A percentile compares a stretch with the other conserved stretches of the same genome.
phyloP scores from a whole-genome alignment of 164 flowering plant species.

The Euptelea pleiosperma region DNA sequence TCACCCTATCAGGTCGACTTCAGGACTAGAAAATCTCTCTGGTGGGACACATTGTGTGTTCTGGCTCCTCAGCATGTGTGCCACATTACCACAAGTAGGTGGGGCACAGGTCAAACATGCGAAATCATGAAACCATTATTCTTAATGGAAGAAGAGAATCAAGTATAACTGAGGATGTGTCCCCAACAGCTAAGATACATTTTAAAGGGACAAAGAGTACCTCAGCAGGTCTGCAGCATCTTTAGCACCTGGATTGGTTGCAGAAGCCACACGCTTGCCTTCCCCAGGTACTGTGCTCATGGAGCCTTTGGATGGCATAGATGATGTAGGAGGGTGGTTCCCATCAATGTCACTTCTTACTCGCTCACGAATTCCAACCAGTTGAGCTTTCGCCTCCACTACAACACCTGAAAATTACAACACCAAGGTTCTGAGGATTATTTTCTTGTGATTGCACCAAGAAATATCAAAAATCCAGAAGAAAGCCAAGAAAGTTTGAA shows the following conservation, averaged over 20 bases:
- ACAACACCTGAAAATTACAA: slow-evolving; percentile 58
- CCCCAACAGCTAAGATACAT: no score
- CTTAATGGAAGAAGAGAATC: no score
- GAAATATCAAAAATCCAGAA: neutral
- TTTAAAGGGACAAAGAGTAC: slow-evolving; percentile 25
- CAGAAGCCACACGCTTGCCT: slow-evolving; percentile 63
- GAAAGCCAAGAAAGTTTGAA: neutral
- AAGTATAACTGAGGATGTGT: no score
- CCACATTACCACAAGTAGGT: no score
- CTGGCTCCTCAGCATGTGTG: no score
- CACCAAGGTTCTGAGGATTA: neutral
- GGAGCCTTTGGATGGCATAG: slow-evolving; percentile 26
- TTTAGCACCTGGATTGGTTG: slow-evolving; percentile 67
- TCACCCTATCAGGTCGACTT: no score
- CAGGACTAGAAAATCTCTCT: no score
- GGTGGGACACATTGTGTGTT: no score
- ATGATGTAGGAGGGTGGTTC: slow-evolving; percentile 23
- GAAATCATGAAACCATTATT: no score
- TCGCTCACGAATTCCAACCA: slow-evolving; percentile 87
- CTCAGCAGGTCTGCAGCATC: slow-evolving; percentile 89
- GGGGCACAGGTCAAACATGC: no score
- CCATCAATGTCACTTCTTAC: slow-evolving; percentile 82
- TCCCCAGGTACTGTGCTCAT: slow-evolving; percentile 26
- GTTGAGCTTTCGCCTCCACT: slow-evolving; percentile 84
- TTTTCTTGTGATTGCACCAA: neutral